Evolutionary conservation across 768 basidiomycete species (phyloP).

Genomic region (Neoboletus subvelutipes): DNA sequence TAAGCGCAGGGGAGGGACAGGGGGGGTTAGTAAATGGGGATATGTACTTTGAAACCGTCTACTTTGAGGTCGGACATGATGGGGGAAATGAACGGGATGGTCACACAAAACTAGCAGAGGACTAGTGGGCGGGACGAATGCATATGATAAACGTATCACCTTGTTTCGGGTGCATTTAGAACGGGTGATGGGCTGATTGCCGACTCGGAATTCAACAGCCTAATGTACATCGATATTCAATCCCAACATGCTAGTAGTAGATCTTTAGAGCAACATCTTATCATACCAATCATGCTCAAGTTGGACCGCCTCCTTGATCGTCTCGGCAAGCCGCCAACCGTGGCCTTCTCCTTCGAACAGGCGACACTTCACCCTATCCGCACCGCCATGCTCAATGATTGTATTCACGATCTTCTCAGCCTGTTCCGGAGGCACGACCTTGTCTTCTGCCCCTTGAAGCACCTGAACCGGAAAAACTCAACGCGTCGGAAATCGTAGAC

Average conservation of each 20-base stretch:
- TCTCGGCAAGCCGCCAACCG: conserved; percentile 38
- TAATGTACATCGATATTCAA: no score
- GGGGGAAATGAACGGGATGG: background rate
- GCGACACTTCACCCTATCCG: conserved; percentile 34
- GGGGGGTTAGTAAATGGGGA: background rate
- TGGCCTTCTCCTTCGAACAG: conserved; percentile 49
- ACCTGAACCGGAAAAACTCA: conserved; percentile 43
- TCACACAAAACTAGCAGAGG: background rate
- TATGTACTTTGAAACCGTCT: conserved; percentile 76
- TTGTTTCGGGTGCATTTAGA: background rate
- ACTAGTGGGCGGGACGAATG: background rate
- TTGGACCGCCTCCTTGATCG: conserved; percentile 36
- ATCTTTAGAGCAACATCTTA: conserved; percentile 6
- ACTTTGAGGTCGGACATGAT: conserved; percentile 73
- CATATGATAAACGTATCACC: conserved; percentile 6
- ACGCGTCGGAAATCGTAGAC: background rate
- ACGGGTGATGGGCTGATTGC: no score
- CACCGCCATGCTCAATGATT: conserved; percentile 20
- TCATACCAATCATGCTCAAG: conserved; percentile 39
- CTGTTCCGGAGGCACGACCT: conserved; percentile 68
- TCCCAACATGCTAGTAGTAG: background rate
- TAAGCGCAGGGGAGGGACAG: background rate
- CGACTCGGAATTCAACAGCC: no score
- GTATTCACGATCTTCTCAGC: conserved; percentile 38
- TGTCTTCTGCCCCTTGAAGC: conserved; percentile 64